Evolutionary conservation across 768 basidiomycete genomes (phyloP).

Genomic region (Arthromyces matolae): DNA sequence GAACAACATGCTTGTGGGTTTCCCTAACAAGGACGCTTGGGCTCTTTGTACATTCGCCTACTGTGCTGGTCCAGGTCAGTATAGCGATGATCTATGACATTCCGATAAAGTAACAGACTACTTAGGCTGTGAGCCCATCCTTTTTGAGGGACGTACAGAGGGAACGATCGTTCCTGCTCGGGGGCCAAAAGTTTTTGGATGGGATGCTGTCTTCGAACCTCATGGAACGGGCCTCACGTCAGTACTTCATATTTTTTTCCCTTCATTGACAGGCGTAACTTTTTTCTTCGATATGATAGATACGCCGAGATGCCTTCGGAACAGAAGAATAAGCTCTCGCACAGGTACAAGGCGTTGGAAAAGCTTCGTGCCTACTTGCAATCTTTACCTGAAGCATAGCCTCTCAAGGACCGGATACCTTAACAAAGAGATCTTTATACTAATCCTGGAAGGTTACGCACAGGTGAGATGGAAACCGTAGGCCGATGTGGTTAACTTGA

Average conservation of each 20-base stretch:
- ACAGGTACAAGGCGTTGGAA: slow-evolving; percentile 69
- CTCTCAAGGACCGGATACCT: no score
- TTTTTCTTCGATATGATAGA: slow-evolving; percentile 27
- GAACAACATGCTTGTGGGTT: slow-evolving; percentile 76
- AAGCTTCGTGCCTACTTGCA: slow-evolving; percentile 55
- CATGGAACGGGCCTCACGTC: slow-evolving; percentile 77
- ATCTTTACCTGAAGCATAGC: slow-evolving; percentile 19
- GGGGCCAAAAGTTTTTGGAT: slow-evolving; percentile 79
- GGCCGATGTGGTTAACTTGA: no score
- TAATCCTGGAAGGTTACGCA: no score
- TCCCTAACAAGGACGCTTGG: slow-evolving; percentile 74
- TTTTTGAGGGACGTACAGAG: slow-evolving; percentile 79
- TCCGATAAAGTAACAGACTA: neutral
- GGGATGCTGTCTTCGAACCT: slow-evolving; percentile 87
- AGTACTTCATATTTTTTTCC: slow-evolving; percentile 13
- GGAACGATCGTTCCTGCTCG: slow-evolving; percentile 87
- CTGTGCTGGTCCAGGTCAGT: slow-evolving; percentile 67
- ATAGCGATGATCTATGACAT: neutral
- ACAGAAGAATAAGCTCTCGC: slow-evolving; percentile 71
- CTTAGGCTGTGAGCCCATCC: slow-evolving; percentile 60
- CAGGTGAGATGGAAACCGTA: no score
- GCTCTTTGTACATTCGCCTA: slow-evolving; percentile 98
- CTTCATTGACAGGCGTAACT: neutral
- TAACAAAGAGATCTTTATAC: no score
- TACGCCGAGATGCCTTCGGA: slow-evolving; percentile 74